These are phyloP conservation scores for Eimeria maxima DNA, from an alignment of 169 alveolate species.

Conservation along the genomic window DNA sequence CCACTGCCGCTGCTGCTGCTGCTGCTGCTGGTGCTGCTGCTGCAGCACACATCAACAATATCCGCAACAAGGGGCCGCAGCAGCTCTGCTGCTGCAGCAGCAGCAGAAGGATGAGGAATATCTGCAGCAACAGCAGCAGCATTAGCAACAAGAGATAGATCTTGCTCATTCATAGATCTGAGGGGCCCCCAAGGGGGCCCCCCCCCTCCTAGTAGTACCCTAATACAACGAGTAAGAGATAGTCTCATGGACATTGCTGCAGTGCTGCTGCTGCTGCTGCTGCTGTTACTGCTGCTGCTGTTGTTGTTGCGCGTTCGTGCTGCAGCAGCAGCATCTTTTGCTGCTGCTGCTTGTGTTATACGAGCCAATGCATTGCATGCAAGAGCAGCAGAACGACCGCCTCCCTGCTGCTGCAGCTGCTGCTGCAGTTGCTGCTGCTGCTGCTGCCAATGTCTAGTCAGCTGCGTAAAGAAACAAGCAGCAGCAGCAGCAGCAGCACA, in stretches of 20 bases:
- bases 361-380: slow-evolving; percentile 30
- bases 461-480: neutral
- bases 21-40: neutral
- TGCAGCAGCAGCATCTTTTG: slow-evolving; percentile 25
- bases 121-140: slow-evolving; percentile 17
- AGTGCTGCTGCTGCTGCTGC: neutral
- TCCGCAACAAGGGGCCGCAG: neutral
- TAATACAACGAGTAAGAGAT: neutral
- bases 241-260: neutral
- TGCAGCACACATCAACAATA: neutral
- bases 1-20: neutral
- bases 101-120: neutral
- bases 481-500: slow-evolving; percentile 22
- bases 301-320: neutral
- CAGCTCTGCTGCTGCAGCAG: neutral
- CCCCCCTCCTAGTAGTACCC: neutral
- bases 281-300: neutral
- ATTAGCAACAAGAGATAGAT: neutral
- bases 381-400: slow-evolving; percentile 33
- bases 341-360: slow-evolving; percentile 1
- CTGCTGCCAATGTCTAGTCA: slow-evolving; percentile 13
- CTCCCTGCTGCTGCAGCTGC: slow-evolving; percentile 46
- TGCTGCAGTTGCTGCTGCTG: slow-evolving; percentile 26
- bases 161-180: neutral
- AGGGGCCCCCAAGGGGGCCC: neutral